These are phyloP conservation scores for Fusarium solani-melongenae DNA, from an alignment of 2,329 filamentous ascomycete genomes.

Conservation along the genomic window DNA sequence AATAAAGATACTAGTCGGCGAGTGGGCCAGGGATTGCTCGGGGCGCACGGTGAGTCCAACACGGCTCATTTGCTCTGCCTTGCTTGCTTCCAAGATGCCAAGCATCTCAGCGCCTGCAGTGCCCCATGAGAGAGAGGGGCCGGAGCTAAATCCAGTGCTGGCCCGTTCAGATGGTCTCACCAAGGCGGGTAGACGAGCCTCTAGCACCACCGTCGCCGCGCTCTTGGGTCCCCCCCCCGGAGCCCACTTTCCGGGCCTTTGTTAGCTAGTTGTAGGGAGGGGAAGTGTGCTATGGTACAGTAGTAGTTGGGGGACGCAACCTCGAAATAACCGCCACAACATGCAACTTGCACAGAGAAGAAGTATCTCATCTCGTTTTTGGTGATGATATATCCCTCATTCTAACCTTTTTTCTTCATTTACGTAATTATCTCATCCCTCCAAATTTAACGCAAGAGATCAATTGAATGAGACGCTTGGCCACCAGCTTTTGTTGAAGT, in stretches of 20 bases:
- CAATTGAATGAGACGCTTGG: neutral
- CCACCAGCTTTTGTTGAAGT: constrained; percentile 8
- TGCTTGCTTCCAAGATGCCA: constrained; percentile 10
- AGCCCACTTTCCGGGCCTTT: constrained; percentile 30
- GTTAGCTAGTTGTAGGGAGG: neutral
- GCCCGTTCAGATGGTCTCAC: constrained; percentile 13
- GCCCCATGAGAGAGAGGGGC: neutral
- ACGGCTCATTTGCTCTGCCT: neutral
- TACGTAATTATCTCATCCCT: constrained; percentile 36
- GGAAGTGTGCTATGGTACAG: constrained; percentile 18
- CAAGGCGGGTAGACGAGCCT: constrained; percentile 25
- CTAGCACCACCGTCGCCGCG: constrained; percentile 6
- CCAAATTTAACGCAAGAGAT: constrained; percentile 18
- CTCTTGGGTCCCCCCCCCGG: neutral
- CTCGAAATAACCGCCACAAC: constrained; percentile 25
- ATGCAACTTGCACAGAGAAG: constrained; percentile 22
- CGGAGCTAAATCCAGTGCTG: constrained; percentile 6
- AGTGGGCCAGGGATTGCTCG: constrained; percentile 16
- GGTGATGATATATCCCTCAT: constrained; percentile 32
- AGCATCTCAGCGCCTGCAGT: constrained; percentile 10
- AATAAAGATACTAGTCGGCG: constrained; percentile 14
- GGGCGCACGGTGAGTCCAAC: constrained; percentile 26
- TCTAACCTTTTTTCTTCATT: constrained; percentile 29
- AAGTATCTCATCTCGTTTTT: constrained; percentile 14
- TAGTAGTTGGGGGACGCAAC: neutral